These are phyloP conservation scores for Tulasnella sp. DNA, from an alignment of 768 basidiomycete species.

Conservation along the genomic window DNA sequence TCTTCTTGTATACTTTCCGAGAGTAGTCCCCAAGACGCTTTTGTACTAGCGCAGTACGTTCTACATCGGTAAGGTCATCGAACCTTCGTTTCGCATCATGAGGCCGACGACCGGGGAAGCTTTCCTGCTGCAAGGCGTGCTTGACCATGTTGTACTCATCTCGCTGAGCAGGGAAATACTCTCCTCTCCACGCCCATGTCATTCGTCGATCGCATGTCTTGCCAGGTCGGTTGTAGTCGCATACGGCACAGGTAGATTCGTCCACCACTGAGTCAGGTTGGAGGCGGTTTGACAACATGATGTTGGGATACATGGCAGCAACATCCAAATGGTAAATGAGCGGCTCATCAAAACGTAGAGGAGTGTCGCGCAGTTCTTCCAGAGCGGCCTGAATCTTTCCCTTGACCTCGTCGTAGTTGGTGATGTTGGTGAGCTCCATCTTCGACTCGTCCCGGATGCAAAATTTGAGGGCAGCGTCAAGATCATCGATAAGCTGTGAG, in stretches of 20 bases:
- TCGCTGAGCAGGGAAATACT: constrained; percentile 93
- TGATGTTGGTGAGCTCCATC: constrained; percentile 66
- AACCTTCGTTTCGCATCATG: constrained; percentile 70
- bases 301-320: constrained; percentile 99
- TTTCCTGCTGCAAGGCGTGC: constrained; percentile 90
- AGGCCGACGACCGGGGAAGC: constrained; percentile 71
- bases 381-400: constrained; percentile 61
- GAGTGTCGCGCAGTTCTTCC: constrained; percentile 84
- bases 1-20: constrained; percentile 96
- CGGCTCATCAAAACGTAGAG: constrained; percentile 78
- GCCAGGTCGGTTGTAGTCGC: constrained; percentile 93
- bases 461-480: constrained; percentile 86
- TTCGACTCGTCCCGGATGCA: constrained; percentile 80
- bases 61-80: constrained; percentile 64
- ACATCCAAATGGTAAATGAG: constrained; percentile 98
- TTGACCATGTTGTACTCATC: constrained; percentile 99
- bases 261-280: constrained; percentile 98
- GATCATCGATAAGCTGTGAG: constrained; percentile 75
- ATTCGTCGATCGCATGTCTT: constrained; percentile 89
- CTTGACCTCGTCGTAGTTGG: constrained; percentile 92
- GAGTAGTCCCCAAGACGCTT: constrained; percentile 98
- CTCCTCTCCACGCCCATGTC: constrained; percentile 98
- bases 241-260: constrained; percentile 95
- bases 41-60: constrained; percentile 86
- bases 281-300: constrained; percentile 98